phyloP scores from a whole-genome alignment of 352 stramenopile genomes.

The Globisporangium orthogonon region DNA sequence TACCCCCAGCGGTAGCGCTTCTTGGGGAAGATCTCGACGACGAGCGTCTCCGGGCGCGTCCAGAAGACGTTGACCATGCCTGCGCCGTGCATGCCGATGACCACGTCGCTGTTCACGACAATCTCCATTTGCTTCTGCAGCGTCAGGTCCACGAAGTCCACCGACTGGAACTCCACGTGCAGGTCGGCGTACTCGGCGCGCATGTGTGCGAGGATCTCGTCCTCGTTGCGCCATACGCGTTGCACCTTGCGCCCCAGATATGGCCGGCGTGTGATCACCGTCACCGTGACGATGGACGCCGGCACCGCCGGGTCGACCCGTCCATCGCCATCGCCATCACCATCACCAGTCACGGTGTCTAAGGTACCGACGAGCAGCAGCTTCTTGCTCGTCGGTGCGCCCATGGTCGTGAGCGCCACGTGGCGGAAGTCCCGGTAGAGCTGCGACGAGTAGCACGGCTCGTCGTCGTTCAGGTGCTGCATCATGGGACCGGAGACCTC shows the following conservation, averaged over 20 bases:
- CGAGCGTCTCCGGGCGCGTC: constrained; percentile 36
- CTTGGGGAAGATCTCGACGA: constrained; percentile 75
- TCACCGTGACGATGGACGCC: constrained; percentile 7
- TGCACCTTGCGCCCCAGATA: constrained; percentile 43
- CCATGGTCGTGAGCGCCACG: constrained; percentile 15
- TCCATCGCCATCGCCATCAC: constrained; percentile 3
- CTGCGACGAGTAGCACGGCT: constrained; percentile 47
- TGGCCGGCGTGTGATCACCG: constrained; percentile 23
- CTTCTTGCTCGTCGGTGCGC: neutral
- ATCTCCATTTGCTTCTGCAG: constrained; percentile 57
- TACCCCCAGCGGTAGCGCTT: constrained; percentile 53
- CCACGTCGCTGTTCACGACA: constrained; percentile 60
- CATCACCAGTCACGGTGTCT: neutral
- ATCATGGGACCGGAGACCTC: constrained; percentile 56
- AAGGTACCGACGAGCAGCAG: neutral
- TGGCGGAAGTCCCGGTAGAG: constrained; percentile 47
- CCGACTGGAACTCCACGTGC: constrained; percentile 38
- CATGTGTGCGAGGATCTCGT: constrained; percentile 45
- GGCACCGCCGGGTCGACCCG: neutral
- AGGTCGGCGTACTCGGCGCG: constrained; percentile 23
- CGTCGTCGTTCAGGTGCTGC: constrained; percentile 56
- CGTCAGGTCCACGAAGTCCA: constrained; percentile 61
- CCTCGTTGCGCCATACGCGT: constrained; percentile 63
- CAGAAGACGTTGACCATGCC: constrained; percentile 75
- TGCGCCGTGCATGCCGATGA: constrained; percentile 80